Percentiles rank a stretch among this genome's conserved stretches.
Conservation (phyloP, 768 basidiomycete species). For the Udeniomyces megalosporus region DNA sequence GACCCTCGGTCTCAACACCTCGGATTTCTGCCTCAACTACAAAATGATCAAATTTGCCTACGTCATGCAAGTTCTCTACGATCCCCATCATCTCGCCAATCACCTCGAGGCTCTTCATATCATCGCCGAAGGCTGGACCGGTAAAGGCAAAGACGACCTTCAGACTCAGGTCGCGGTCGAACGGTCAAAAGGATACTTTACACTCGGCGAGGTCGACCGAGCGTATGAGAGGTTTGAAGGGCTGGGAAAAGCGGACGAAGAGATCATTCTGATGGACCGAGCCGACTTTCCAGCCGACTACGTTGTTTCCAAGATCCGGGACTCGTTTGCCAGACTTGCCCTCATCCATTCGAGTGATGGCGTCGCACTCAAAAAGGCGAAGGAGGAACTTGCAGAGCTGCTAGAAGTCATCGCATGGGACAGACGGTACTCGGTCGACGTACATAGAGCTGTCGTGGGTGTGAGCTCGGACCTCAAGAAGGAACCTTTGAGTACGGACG, state of each 20-base stretch:
- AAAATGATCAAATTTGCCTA: slow-evolving; percentile 5
- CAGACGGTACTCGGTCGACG: slow-evolving; percentile 37
- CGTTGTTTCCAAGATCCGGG: slow-evolving; percentile 42
- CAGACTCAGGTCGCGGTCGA: slow-evolving; percentile 4
- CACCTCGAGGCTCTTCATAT: slow-evolving; percentile 3
- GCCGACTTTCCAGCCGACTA: slow-evolving; percentile 41
- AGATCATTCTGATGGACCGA: slow-evolving; percentile 49
- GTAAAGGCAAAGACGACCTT: slow-evolving; percentile 4
- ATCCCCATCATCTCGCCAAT: not conserved
- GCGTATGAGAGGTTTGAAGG: slow-evolving; percentile 18
- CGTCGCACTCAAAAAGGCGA: slow-evolving; percentile 28
- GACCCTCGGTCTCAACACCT: slow-evolving; percentile 8
- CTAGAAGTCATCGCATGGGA: slow-evolving; percentile 50
- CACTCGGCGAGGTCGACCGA: not conserved
- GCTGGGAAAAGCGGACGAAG: slow-evolving; percentile 39
- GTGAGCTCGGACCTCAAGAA: slow-evolving; percentile 32
- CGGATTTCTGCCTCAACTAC: not conserved
- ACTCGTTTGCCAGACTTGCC: slow-evolving; percentile 52
- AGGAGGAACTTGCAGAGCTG: slow-evolving; percentile 49
- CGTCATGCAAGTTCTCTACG: slow-evolving; percentile 1
- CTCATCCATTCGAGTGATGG: not conserved
- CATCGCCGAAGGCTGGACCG: not conserved
- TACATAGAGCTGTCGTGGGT: slow-evolving; percentile 36
- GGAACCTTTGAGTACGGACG: slow-evolving; percentile 47
- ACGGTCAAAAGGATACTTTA: not conserved